Conservation (phyloP, 163 green algal species). For the Coccomyxa subellipsoidea region DNA sequence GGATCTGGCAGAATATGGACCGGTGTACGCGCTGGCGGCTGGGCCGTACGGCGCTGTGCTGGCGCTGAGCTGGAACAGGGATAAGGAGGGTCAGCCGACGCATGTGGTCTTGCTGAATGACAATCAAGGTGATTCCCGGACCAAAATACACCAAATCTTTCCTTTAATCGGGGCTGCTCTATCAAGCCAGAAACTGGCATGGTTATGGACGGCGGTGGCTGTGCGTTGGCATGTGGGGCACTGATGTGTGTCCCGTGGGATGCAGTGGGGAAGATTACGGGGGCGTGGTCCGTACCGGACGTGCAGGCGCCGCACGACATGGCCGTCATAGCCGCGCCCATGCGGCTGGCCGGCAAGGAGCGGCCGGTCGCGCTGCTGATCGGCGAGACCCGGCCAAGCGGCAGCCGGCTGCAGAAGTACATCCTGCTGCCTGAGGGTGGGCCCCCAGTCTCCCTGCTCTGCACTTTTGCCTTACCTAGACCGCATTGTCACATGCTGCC, state of each 20-base stretch:
- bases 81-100: slow-evolving; percentile 6
- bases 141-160: too few species aligned
- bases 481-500: too few species aligned
- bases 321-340: slow-evolving; percentile 52
- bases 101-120: slow-evolving; percentile 30
- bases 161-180: too few species aligned
- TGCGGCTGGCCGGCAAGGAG: slow-evolving; percentile 53
- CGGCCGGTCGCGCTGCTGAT: slow-evolving; percentile 67
- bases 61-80: slow-evolving; percentile 57
- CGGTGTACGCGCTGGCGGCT: slow-evolving; percentile 58
- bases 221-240: not conserved
- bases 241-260: not conserved
- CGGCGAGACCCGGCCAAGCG: slow-evolving; percentile 34
- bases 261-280: slow-evolving; percentile 1
- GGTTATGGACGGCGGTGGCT: not conserved
- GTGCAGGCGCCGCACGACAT: slow-evolving; percentile 68
- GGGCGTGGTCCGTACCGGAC: slow-evolving; percentile 34
- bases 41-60: slow-evolving; percentile 69
- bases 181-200: too few species aligned
- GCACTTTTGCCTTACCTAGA: too few species aligned
- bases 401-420: slow-evolving; percentile 42
- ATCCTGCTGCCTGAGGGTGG: slow-evolving; percentile 24
- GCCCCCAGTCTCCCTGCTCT: too few species aligned
- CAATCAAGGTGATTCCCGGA: not conserved
- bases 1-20: slow-evolving; percentile 32